Conservation (phyloP, 148 eudicot genomes). For the Beta vulgaris region DNA sequence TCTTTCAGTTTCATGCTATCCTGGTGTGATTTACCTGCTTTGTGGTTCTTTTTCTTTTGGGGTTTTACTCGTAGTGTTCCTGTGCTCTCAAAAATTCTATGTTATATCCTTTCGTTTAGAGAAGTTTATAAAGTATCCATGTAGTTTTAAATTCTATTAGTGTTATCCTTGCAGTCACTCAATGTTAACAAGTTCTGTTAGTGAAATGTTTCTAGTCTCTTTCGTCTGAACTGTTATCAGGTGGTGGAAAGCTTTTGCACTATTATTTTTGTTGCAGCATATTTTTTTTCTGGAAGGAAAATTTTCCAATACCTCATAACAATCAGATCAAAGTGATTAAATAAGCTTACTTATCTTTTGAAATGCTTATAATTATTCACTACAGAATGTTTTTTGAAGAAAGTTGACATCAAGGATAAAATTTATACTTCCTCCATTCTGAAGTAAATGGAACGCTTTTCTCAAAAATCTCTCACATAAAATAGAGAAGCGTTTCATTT, state of each 20-base stretch:
- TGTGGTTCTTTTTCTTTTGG: not conserved
- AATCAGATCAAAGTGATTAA: not conserved
- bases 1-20: conserved; percentile 9
- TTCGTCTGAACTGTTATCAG: not conserved
- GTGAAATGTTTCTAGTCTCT: not conserved
- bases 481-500: too few relatives aligned
- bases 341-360: not conserved
- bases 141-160: not conserved
- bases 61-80: not conserved
- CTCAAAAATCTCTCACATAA: too few relatives aligned
- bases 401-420: not conserved
- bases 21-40: not conserved
- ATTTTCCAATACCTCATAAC: not conserved
- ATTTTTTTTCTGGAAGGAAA: not conserved
- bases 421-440: too few relatives aligned
- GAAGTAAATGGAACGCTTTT: too few relatives aligned
- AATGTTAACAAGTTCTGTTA: not conserved
- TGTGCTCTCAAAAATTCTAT: not conserved
- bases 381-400: not conserved
- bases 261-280: not conserved
- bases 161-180: not conserved
- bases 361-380: not conserved
- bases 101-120: not conserved
- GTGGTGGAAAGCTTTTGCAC: not conserved
- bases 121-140: not conserved